phyloP scores from a whole-genome alignment of 306 rosid species.

The Vachellia pachyceras region DNA sequence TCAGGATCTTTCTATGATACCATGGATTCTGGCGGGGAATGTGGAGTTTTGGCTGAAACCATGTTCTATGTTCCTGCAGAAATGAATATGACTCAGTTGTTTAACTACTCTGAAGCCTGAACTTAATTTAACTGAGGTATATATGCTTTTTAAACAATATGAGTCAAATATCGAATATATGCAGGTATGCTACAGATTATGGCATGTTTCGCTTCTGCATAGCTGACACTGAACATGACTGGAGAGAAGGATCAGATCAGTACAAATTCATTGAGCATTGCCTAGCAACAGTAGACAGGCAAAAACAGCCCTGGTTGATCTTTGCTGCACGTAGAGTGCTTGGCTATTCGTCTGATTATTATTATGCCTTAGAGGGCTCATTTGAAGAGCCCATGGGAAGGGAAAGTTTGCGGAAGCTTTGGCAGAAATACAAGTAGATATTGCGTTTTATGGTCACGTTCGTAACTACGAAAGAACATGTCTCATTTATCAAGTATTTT shows the following conservation, averaged over 20 bases:
- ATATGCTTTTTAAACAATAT: not conserved
- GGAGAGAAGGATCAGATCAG: conserved; percentile 93
- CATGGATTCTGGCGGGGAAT: conserved; percentile 95
- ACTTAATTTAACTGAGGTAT: not conserved
- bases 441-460: conserved; percentile 88
- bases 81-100: conserved; percentile 33
- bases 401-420: conserved; percentile 84
- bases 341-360: conserved; percentile 79
- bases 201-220: conserved; percentile 92
- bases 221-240: conserved; percentile 88
- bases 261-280: conserved; percentile 89
- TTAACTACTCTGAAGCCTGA: conserved; percentile 21
- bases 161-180: conserved; percentile 19
- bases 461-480: conserved; percentile 93
- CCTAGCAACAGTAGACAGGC: conserved; percentile 86
- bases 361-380: conserved; percentile 68
- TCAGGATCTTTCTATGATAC: conserved; percentile 74
- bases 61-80: conserved; percentile 92
- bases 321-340: conserved; percentile 90
- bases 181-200: conserved; percentile 81
- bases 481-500: conserved; percentile 81
- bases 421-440: conserved; percentile 91
- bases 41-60: conserved; percentile 89
- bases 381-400: conserved; percentile 96
- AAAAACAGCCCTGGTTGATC: conserved; percentile 93